Percentiles rank a stretch among this genome's conserved stretches.
Conservation (phyloP, 2,329 filamentous ascomycete species). For the Aspergillus amoenus region DNA sequence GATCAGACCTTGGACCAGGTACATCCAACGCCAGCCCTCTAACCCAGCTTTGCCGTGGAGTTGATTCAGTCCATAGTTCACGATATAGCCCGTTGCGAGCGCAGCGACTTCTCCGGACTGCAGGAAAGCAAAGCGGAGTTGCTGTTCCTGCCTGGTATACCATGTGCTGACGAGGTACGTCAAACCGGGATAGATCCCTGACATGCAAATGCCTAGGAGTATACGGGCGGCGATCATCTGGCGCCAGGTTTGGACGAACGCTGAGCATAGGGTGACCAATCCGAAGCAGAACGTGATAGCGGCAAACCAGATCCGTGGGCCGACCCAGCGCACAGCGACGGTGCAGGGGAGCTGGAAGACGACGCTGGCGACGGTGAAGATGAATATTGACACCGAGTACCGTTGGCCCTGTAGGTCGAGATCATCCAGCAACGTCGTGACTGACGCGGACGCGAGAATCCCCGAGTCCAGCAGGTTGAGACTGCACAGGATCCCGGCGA, state of each 20-base stretch:
- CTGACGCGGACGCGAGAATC: slow-evolving; percentile 67
- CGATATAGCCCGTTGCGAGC: slow-evolving; percentile 64
- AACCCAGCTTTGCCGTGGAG: slow-evolving; percentile 57
- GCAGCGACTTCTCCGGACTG: slow-evolving; percentile 65
- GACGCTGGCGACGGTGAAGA: slow-evolving; percentile 69
- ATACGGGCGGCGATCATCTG: slow-evolving; percentile 69
- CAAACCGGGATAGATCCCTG: slow-evolving; percentile 46
- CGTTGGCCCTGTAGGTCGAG: slow-evolving; percentile 63
- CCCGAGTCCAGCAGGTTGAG: slow-evolving; percentile 69
- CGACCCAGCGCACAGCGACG: slow-evolving; percentile 63
- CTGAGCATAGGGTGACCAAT: slow-evolving; percentile 66
- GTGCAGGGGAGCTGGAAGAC: slow-evolving; percentile 69
- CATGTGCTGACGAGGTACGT: slow-evolving; percentile 53
- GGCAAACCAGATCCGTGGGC: slow-evolving; percentile 63
- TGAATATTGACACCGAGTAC: slow-evolving; percentile 70
- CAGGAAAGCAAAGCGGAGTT: slow-evolving; percentile 64
- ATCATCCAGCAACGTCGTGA: slow-evolving; percentile 67
- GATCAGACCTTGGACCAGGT: slow-evolving; percentile 64
- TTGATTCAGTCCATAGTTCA: slow-evolving; percentile 69
- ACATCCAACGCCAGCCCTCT: slow-evolving; percentile 69
- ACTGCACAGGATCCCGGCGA: slow-evolving; percentile 68
- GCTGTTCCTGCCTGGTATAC: slow-evolving; percentile 65
- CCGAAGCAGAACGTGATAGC: slow-evolving; percentile 62
- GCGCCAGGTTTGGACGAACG: slow-evolving; percentile 65
- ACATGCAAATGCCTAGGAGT: slow-evolving; percentile 64